Percentiles rank a stretch among this genome's conserved stretches.
Conservation (phyloP, 2,329 filamentous ascomycete genomes). For the Fusarium pseudograminearum region DNA sequence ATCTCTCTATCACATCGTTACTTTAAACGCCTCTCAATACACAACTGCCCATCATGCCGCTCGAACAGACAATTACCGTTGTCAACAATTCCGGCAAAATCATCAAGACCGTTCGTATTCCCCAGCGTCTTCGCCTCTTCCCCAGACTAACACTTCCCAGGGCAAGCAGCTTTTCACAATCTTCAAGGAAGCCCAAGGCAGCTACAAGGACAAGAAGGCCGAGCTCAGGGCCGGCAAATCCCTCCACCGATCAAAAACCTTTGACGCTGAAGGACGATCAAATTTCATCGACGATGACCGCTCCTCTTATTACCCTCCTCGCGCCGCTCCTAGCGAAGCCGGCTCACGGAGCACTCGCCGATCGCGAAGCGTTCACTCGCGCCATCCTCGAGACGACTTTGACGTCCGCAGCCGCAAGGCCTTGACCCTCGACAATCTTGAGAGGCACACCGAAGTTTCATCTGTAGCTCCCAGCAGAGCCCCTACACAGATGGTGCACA, state of each 20-base stretch:
- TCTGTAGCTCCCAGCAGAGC: slow-evolving; percentile 60
- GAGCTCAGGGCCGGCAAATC: slow-evolving; percentile 76
- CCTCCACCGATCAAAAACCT: slow-evolving; percentile 72
- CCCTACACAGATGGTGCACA: slow-evolving; percentile 57
- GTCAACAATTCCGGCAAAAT: slow-evolving; percentile 93
- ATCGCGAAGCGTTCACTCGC: slow-evolving; percentile 52
- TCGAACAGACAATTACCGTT: slow-evolving; percentile 83
- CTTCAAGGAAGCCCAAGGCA: slow-evolving; percentile 90
- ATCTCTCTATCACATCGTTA: background rate
- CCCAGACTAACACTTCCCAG: slow-evolving; percentile 59
- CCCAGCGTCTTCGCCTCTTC: background rate
- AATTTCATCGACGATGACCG: slow-evolving; percentile 49
- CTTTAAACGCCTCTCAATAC: slow-evolving; percentile 24
- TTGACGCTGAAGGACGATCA: slow-evolving; percentile 50
- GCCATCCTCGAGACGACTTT: slow-evolving; percentile 49
- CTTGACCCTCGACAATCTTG: slow-evolving; percentile 66
- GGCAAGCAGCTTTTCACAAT: slow-evolving; percentile 90
- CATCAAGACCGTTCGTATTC: slow-evolving; percentile 79
- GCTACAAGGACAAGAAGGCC: slow-evolving; percentile 89
- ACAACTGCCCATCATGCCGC: slow-evolving; percentile 54
- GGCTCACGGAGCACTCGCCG: slow-evolving; percentile 59
- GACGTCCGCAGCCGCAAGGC: slow-evolving; percentile 53
- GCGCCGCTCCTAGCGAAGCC: slow-evolving; percentile 51
- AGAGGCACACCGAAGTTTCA: slow-evolving; percentile 65
- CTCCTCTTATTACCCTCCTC: slow-evolving; percentile 54